These are phyloP conservation scores for Vitis rotundifolia DNA, from an alignment of 164 flowering plant species.

Conservation along the genomic window DNA sequence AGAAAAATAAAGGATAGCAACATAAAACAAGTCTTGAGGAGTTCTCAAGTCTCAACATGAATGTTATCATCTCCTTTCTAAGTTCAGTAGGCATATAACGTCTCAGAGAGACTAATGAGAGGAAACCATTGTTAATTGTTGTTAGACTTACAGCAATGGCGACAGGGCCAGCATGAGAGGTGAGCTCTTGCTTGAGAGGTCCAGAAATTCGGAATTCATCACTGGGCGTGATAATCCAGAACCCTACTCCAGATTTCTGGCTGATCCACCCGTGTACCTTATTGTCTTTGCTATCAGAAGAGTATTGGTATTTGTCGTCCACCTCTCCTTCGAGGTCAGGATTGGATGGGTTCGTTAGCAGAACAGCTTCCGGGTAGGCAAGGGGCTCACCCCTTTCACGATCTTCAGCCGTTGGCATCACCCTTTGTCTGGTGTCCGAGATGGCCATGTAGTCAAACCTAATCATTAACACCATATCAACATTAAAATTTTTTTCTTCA, in stretches of 20 bases:
- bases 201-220: slow-evolving; percentile 50
- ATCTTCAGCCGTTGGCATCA: slow-evolving; percentile 46
- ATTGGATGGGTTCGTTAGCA: slow-evolving; percentile 36
- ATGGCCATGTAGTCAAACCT: slow-evolving; percentile 45
- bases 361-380: slow-evolving; percentile 59
- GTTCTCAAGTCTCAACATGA: too few species aligned
- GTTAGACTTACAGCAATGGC: slow-evolving; percentile 36
- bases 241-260: slow-evolving; percentile 20
- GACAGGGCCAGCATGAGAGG: slow-evolving; percentile 54
- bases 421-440: slow-evolving; percentile 45
- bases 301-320: slow-evolving; percentile 63
- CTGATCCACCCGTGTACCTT: slow-evolving; percentile 55
- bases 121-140: background rate
- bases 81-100: too few species aligned
- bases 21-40: too few species aligned
- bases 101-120: too few species aligned
- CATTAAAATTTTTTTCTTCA: background rate
- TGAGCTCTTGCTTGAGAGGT: slow-evolving; percentile 57
- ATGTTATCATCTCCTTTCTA: too few species aligned
- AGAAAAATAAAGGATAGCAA: too few species aligned
- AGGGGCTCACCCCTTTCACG: slow-evolving; percentile 35
- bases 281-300: slow-evolving; percentile 41
- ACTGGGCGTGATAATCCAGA: slow-evolving; percentile 58
- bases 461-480: background rate
- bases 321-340: slow-evolving; percentile 52